Evolutionary conservation across 2,329 filamentous ascomycete species (phyloP), one percentile per base, ranked within the genome.

Genomic region (Fusarium decemcellulare): DNA sequence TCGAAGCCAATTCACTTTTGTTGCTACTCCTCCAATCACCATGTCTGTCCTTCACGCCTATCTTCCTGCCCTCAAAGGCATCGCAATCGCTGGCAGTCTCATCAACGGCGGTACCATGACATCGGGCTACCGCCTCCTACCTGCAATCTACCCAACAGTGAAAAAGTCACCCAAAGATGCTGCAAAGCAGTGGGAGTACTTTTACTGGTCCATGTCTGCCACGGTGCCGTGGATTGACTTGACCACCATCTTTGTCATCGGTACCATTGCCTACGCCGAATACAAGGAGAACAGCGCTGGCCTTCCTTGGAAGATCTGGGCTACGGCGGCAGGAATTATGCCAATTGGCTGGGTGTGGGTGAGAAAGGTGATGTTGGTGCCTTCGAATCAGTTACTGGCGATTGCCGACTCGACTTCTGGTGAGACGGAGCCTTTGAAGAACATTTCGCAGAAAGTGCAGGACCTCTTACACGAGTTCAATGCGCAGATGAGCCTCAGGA

Each of bases 81-180:
- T 63, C 10, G 61, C 67, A 14, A 70, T 70, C 4, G 65, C 67
- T 15, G 67, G 67, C n/a, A 70, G 67, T 44, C 51, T 70, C 37
- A 62, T 61, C 50, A 70, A 70, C 16, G 65, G 53, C 32, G 67
- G 67, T n/a, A 65, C 61, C 37, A 70, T 70, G 67, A 70, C 67
- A 37, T 65, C 67, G 14, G 67, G 56, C 8, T 70, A 67, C 57
- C 67, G 67, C 18, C 65, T 70, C 11, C 58, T 70, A 1, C 67
- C 67, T 29, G 56, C 67, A 46, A 12, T 70, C 39, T 70, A 70
- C 34, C 64, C 67, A 34, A 57, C 42, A 4, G 51, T 61, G 4
- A 37, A 53, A 50, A 70, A 44, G 37, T 65, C 67, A 0, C 67
- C 67, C 39, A 58, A 57, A 42, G 65, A 65, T 29, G 67, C 67